Conservation (phyloP, 306 rosid genomes). For the Macrotyloma uniflorum region DNA sequence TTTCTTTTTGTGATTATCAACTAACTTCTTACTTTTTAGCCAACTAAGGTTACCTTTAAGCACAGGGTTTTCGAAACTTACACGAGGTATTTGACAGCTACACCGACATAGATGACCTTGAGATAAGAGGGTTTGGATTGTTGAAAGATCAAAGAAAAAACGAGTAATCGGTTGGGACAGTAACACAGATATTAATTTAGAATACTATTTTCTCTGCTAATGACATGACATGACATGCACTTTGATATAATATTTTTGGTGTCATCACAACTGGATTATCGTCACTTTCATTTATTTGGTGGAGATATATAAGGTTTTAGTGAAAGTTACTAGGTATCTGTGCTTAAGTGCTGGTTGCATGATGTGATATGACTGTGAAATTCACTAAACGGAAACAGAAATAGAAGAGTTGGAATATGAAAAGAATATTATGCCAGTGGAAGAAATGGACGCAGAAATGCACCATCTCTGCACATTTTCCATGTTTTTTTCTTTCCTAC, state of each 20-base stretch:
- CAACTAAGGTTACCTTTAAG: not conserved
- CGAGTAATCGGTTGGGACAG: not conserved
- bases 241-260: not conserved
- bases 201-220: not conserved
- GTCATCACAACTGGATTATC: not conserved
- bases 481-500: not conserved
- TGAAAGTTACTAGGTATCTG: no score
- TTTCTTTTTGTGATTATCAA: not conserved
- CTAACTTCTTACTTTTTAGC: no score
- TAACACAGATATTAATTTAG: not conserved
- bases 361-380: not conserved
- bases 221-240: not conserved
- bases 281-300: no score
- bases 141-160: no score
- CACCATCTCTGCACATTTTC: conserved; percentile 4
- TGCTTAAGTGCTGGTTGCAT: not conserved
- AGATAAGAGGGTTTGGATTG: not conserved
- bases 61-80: not conserved
- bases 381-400: no score
- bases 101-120: not conserved
- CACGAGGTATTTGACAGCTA: not conserved
- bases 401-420: not conserved
- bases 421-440: not conserved
- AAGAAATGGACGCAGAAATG: not conserved
- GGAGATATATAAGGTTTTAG: no score